Conservation (phyloP, 441 rosid genomes). For the Codiaeum variegatum region DNA sequence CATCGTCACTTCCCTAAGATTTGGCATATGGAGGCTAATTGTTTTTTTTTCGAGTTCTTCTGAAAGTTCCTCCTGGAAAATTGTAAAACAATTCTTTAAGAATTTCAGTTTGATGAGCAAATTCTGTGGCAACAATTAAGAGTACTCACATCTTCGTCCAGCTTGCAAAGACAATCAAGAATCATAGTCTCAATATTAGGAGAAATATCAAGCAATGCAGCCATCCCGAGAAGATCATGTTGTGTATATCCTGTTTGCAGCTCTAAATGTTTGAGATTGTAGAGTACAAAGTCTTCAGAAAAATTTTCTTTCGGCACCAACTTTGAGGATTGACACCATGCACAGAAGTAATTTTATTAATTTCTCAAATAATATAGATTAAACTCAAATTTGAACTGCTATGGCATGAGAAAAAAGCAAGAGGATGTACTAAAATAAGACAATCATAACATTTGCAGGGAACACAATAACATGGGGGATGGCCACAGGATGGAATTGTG, state of each 20-base stretch:
- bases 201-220: constrained; percentile 20
- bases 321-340: constrained; percentile 6
- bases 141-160: constrained; percentile 17
- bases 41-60: constrained; percentile 17
- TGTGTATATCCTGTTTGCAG: constrained; percentile 12
- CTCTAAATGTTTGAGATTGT: constrained; percentile 24
- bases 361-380: not conserved
- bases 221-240: constrained; percentile 22
- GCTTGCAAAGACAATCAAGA: constrained; percentile 17
- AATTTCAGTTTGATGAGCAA: too few species aligned
- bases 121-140: not conserved
- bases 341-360: not conserved
- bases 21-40: constrained; percentile 6
- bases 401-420: not conserved
- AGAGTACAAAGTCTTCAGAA: constrained; percentile 15
- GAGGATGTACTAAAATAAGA: not conserved
- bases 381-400: not conserved
- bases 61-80: constrained; percentile 18
- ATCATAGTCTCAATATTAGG: constrained; percentile 20
- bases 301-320: constrained; percentile 5
- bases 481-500: not conserved
- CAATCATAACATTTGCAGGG: not conserved
- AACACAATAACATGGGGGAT: not conserved
- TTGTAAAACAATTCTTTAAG: not conserved
- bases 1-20: constrained; percentile 11